Conservation (phyloP, 1,284 basidiomycete species). For the Butyriboletus pseudospeciosus region DNA sequence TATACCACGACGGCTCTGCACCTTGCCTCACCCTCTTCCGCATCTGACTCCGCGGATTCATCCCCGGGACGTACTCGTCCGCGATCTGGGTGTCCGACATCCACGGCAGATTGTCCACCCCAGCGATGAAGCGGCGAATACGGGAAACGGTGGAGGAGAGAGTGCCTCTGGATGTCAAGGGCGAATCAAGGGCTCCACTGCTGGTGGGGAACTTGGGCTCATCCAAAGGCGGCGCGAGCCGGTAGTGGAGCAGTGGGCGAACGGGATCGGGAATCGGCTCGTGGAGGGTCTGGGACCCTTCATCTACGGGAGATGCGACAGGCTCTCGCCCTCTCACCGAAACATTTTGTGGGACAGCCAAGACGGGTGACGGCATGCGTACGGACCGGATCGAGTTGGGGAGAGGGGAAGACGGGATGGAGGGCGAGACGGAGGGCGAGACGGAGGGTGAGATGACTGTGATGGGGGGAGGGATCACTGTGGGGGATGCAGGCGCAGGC, state of each 20-base stretch:
- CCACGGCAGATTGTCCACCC: constrained; percentile 23
- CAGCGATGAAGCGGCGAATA: constrained; percentile 17
- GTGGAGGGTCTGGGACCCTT: constrained; percentile 21
- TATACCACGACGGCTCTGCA: constrained; percentile 27
- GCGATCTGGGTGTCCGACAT: constrained; percentile 19
- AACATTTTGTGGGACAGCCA: not conserved
- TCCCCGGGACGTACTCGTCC: constrained; percentile 20
- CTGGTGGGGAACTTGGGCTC: not conserved
- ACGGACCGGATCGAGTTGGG: constrained; percentile 5
- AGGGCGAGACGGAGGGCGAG: constrained; percentile 19
- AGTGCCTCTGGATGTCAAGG: constrained; percentile 3
- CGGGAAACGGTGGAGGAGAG: constrained; percentile 16
- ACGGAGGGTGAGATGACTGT: constrained; percentile 19
- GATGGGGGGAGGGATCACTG: constrained; percentile 3
- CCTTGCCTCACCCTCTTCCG: constrained; percentile 11
- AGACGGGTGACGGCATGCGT: not conserved
- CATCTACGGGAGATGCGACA: not conserved
- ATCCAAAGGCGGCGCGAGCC: not conserved
- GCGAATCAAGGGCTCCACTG: not conserved
- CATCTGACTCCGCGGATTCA: constrained; percentile 15
- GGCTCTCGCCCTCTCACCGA: not conserved
- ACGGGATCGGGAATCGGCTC: not conserved
- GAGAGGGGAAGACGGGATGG: constrained; percentile 7
- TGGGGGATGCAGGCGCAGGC: not conserved
- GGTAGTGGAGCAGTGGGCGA: not conserved